These are phyloP conservation scores for Alternaria gaisen DNA, from an alignment of 2,329 filamentous ascomycete genomes.

Conservation along the genomic window DNA sequence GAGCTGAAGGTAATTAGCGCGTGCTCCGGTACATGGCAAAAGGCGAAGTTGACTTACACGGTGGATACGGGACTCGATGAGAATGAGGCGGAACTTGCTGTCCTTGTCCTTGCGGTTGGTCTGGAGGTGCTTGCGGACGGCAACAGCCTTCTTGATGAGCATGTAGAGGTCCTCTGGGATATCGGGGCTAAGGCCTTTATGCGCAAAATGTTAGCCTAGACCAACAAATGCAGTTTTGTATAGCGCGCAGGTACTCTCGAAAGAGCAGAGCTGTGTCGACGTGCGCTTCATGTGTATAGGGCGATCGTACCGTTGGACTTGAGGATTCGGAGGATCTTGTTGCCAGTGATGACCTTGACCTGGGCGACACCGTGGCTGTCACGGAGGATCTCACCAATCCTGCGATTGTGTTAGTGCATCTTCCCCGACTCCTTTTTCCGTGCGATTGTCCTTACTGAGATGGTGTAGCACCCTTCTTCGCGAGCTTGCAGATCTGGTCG, in stretches of 20 bases:
- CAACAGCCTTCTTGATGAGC: constrained; percentile 97
- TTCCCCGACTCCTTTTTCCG: neutral
- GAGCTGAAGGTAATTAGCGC: constrained; percentile 57
- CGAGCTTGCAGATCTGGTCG: constrained; percentile 99
- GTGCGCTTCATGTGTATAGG: constrained; percentile 52
- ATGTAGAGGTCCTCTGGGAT: constrained; percentile 99
- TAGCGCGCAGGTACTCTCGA: constrained; percentile 70
- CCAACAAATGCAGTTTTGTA: constrained; percentile 59
- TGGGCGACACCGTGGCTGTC: constrained; percentile 98
- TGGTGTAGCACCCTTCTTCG: constrained; percentile 97
- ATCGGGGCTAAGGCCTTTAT: constrained; percentile 92
- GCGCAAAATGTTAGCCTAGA: constrained; percentile 49
- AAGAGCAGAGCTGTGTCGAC: constrained; percentile 46
- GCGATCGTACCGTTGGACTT: constrained; percentile 69
- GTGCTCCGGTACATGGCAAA: neutral
- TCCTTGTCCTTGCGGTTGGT: constrained; percentile 99
- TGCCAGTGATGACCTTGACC: constrained; percentile 83
- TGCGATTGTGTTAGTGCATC: constrained; percentile 23
- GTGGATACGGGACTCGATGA: constrained; percentile 99
- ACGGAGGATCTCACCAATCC: constrained; percentile 96
- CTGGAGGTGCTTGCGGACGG: constrained; percentile 99
- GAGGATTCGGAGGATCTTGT: constrained; percentile 71
- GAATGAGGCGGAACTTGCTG: constrained; percentile 99
- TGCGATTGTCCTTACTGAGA: constrained; percentile 66
- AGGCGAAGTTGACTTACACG: constrained; percentile 58